Base-by-base conservation (phyloP, 2,329 filamentous ascomycete genomes). In the Cytospora leucostoma region DNA sequence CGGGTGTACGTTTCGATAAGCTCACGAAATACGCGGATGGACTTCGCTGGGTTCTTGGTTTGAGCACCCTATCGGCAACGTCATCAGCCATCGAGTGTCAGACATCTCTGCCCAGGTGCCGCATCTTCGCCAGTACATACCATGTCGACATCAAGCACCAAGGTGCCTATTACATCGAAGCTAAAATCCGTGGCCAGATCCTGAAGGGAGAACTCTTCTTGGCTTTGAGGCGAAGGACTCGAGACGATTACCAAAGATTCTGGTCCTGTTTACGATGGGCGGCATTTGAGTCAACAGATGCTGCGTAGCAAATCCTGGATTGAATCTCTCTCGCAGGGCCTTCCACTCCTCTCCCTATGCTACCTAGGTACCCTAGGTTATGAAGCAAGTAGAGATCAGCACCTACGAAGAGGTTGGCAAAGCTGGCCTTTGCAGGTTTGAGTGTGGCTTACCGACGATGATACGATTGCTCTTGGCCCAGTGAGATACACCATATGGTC, bases 31-130 rank as follows among this genome's bases (percentile, higher is more conserved):
- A 10, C 13, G 2, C 37, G 37, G 19, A 56, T 47, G 12, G 49
- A 47, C 12, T 56, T 27, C 2, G 27, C 51, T 8, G 32, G 56
- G 4, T 50, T 40, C 7, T 17, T 7, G 12, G 21, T 58, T 51
- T 58, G 56, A 15, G 56, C 55, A 2, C 56, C 56, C n/a, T n/a
- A n/a, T n/a, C n/a, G n/a, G n/a, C n/a, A 11, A 58, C 12, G 6
- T 58, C 44, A 7, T 11, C 12, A 15, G 50, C 32, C 15, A 58
- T 32, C 4, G 51, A 77, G 76, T n/a, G 17, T 76, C 73, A 58
- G 79, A 76, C 56, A 78, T 77, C 0, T 76, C 75, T 4, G 78
- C n/a, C n/a, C n/a, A n/a, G n/a, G n/a, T n/a, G n/a, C n/a, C n/a
- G n/a, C n/a, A n/a, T n/a, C n/a, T n/a, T n/a, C n/a, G n/a, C n/a